A percentile compares a stretch with the other conserved stretches of the same genome.
phyloP scores from a whole-genome alignment of 768 basidiomycete species.

The Boletus pseudo-olivaceus region DNA sequence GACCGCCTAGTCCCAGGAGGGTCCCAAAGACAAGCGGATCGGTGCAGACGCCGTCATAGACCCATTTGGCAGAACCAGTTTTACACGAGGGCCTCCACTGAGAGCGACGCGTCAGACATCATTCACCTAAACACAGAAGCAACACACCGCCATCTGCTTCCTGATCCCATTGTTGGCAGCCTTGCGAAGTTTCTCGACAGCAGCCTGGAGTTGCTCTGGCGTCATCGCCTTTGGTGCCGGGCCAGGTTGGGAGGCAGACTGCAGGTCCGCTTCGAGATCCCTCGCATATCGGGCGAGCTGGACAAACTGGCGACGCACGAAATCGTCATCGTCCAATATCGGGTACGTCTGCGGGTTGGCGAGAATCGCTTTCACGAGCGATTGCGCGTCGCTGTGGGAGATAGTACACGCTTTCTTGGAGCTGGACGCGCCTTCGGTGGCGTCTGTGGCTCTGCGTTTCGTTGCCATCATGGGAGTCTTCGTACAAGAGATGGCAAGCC shows the following conservation, averaged over 20 bases:
- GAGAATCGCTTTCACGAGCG: slow-evolving; percentile 39
- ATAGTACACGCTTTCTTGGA: slow-evolving; percentile 30
- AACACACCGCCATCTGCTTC: slow-evolving; percentile 45
- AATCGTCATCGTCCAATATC: slow-evolving; percentile 34
- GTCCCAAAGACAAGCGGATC: slow-evolving; percentile 47
- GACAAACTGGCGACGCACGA: slow-evolving; percentile 26
- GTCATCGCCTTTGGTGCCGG: slow-evolving; percentile 33
- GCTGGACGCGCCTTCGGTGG: slow-evolving; percentile 9
- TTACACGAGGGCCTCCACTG: slow-evolving; percentile 54
- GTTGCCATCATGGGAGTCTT: slow-evolving; percentile 9
- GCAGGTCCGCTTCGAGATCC: slow-evolving; percentile 29
- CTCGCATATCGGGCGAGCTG: slow-evolving; percentile 34
- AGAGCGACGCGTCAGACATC: neutral
- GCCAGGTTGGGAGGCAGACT: slow-evolving; percentile 13
- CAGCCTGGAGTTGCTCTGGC: slow-evolving; percentile 36
- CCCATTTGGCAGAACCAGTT: slow-evolving; percentile 42
- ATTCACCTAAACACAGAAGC: neutral
- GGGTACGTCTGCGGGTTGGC: slow-evolving; percentile 34
- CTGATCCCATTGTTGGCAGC: slow-evolving; percentile 47
- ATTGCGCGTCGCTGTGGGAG: slow-evolving; percentile 31
- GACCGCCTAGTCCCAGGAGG: slow-evolving; percentile 39
- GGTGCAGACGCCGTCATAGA: slow-evolving; percentile 50
- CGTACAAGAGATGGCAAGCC: neutral
- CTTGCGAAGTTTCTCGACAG: slow-evolving; percentile 43
- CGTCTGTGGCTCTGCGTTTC: slow-evolving; percentile 39